Evolutionary conservation across 352 stramenopile genomes (phyloP).

Genomic region (Peronospora farinosa): DNA sequence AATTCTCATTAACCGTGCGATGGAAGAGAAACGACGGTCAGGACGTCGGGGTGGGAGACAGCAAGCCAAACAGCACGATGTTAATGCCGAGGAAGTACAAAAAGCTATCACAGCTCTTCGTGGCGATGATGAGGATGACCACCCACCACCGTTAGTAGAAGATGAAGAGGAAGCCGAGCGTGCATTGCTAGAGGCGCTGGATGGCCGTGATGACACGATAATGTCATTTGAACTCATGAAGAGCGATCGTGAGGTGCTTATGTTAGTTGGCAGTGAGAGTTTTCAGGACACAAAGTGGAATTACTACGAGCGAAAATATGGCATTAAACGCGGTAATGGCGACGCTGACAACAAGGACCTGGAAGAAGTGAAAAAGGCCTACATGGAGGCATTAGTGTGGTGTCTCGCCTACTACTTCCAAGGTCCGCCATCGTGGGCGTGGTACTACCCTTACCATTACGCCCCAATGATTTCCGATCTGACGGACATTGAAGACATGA

Average conservation of each 20-base stretch:
- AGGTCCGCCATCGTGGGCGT: slow-evolving; percentile 95
- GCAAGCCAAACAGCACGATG: slow-evolving; percentile 34
- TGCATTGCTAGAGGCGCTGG: slow-evolving; percentile 52
- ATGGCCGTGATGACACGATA: slow-evolving; percentile 45
- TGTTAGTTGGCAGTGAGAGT: slow-evolving; percentile 53
- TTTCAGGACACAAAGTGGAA: slow-evolving; percentile 83
- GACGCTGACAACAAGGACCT: slow-evolving; percentile 50
- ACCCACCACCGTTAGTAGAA: slow-evolving; percentile 28
- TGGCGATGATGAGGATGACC: slow-evolving; percentile 38
- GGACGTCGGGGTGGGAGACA: slow-evolving; percentile 28
- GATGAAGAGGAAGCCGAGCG: slow-evolving; percentile 53
- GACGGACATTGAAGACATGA: slow-evolving; percentile 77
- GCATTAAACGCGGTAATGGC: slow-evolving; percentile 48
- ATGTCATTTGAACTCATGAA: slow-evolving; percentile 36
- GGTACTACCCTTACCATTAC: slow-evolving; percentile 99
- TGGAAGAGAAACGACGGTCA: slow-evolving; percentile 47
- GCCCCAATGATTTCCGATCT: slow-evolving; percentile 98
- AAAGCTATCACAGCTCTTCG: slow-evolving; percentile 43
- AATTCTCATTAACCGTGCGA: slow-evolving; percentile 80
- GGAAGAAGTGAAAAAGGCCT: slow-evolving; percentile 60
- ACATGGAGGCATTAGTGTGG: slow-evolving; percentile 80
- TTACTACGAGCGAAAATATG: slow-evolving; percentile 83
- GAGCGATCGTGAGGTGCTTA: slow-evolving; percentile 43
- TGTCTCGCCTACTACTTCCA: slow-evolving; percentile 81
- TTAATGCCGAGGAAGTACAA: slow-evolving; percentile 41